Evolutionary conservation across 768 basidiomycete species (phyloP).

Genomic region (Guyanaporus albipodus): DNA sequence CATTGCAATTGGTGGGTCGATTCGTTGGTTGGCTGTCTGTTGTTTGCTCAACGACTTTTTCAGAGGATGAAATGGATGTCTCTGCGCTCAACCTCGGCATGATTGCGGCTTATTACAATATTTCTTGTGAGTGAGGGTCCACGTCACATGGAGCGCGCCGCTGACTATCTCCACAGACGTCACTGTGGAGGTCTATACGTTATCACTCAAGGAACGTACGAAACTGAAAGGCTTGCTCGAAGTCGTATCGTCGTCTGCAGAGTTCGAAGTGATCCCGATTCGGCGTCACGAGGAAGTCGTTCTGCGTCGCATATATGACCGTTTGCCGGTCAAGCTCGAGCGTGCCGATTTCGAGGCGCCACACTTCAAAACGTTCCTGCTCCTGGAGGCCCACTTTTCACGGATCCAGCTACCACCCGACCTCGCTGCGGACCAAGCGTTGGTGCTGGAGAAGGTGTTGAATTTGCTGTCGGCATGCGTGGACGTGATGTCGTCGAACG

Average conservation of each 20-base stretch:
- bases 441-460: slow-evolving; percentile 87
- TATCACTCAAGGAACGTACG: slow-evolving; percentile 92
- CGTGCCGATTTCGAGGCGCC: slow-evolving; percentile 84
- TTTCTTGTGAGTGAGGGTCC: slow-evolving; percentile 60
- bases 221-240: slow-evolving; percentile 96
- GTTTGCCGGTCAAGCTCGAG: slow-evolving; percentile 93
- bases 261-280: slow-evolving; percentile 94
- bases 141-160: too few species aligned
- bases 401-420: slow-evolving; percentile 90
- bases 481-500: slow-evolving; percentile 97
- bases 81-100: slow-evolving; percentile 92
- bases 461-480: slow-evolving; percentile 92
- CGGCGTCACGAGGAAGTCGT: slow-evolving; percentile 87
- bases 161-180: slow-evolving; percentile 54
- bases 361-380: slow-evolving; percentile 96
- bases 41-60: background rate
- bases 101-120: slow-evolving; percentile 97
- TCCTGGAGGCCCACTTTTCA: slow-evolving; percentile 96
- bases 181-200: slow-evolving; percentile 94
- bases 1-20: slow-evolving; percentile 71
- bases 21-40: background rate
- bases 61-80: slow-evolving; percentile 90
- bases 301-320: slow-evolving; percentile 88
- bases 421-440: slow-evolving; percentile 84
- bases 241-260: slow-evolving; percentile 94